Conservation (phyloP, 2,329 filamentous ascomycete genomes). For the Graphiopsis chlorocephala region DNA sequence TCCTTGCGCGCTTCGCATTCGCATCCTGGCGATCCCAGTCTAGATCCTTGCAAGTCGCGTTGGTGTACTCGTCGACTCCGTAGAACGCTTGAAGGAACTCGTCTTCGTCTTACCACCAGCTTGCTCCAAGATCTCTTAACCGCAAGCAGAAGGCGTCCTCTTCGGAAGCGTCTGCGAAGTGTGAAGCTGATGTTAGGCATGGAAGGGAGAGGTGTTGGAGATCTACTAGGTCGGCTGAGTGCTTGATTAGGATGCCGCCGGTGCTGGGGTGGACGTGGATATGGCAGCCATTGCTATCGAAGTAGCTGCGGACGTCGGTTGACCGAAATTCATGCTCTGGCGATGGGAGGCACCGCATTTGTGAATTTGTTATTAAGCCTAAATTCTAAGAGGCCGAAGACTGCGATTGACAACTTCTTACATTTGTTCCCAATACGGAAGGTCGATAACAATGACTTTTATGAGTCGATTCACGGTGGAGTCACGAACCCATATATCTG, state of each 20-base stretch:
- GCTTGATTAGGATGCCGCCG: background rate
- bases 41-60: too few species aligned
- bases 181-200: background rate
- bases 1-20: background rate
- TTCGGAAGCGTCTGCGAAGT: background rate
- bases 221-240: background rate
- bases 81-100: background rate
- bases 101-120: background rate
- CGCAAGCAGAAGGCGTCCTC: background rate
- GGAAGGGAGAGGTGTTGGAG: background rate
- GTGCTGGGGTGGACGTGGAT: background rate
- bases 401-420: too few species aligned
- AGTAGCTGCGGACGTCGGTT: background rate
- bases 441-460: too few species aligned
- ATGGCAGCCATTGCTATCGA: background rate
- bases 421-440: too few species aligned
- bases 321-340: background rate
- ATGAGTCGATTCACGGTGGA: too few species aligned
- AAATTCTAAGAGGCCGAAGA: too few species aligned
- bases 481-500: too few species aligned
- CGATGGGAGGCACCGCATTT: background rate
- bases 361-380: too few species aligned
- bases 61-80: background rate
- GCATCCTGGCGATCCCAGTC: background rate
- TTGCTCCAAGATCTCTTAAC: background rate